phyloP scores from a whole-genome alignment of 2,329 filamentous ascomycete genomes.

The Diaporthe sp. region DNA sequence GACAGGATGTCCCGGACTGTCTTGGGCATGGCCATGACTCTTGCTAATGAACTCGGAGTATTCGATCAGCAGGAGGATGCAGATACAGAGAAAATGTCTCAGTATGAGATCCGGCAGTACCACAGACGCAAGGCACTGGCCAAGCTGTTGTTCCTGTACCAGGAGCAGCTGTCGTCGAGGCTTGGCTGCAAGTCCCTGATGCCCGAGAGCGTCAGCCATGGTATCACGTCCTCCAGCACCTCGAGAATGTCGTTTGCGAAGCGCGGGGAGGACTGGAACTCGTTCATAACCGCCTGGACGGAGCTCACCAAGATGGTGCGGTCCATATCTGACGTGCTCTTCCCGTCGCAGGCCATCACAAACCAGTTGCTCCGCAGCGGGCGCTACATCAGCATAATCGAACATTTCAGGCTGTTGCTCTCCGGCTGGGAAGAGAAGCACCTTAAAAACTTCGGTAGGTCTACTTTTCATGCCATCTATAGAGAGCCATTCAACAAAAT shows the following conservation, averaged over 20 bases:
- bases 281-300: background rate
- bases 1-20: slow-evolving; percentile 4
- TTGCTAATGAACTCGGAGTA: background rate
- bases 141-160: background rate
- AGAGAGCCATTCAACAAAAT: too few relatives aligned
- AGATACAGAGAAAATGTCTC: background rate
- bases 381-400: slow-evolving; percentile 2
- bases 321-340: background rate
- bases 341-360: background rate
- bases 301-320: slow-evolving; percentile 5
- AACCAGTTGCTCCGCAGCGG: slow-evolving; percentile 8
- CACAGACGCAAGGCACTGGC: background rate
- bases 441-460: background rate
- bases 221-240: background rate
- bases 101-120: background rate
- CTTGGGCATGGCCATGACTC: background rate
- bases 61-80: background rate
- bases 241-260: background rate
- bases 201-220: background rate
- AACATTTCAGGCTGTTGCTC: background rate
- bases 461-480: background rate
- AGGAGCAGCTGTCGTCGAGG: slow-evolving; percentile 16
- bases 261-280: background rate
- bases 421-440: background rate
- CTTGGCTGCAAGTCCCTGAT: slow-evolving; percentile 15